A percentile compares a stretch with the other conserved stretches of the same genome.
phyloP scores from a whole-genome alignment of 495 filamentous ascomycete species.

The Aspergillus bertholletiae region DNA sequence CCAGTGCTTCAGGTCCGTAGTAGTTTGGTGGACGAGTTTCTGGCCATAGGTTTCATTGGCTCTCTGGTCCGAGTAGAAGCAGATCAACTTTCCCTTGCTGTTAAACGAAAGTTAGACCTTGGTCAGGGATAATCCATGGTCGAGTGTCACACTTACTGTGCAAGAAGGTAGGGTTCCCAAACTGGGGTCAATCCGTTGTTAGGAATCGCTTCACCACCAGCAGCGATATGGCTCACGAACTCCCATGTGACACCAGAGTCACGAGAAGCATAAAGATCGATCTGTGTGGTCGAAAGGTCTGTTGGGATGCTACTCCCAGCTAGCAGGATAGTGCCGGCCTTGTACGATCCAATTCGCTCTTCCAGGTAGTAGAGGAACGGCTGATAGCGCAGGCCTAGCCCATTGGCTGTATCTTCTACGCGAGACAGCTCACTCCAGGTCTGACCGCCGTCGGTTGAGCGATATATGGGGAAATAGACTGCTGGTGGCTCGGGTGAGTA shows the following conservation, averaged over 20 bases:
- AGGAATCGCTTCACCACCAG: slow-evolving; percentile 58
- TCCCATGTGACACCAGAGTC: slow-evolving; percentile 60
- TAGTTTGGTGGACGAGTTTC: slow-evolving; percentile 60
- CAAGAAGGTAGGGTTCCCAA: slow-evolving; percentile 68
- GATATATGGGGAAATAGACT: slow-evolving; percentile 47
- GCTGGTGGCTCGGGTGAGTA: slow-evolving; percentile 50
- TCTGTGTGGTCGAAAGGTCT: slow-evolving; percentile 58
- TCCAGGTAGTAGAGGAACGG: slow-evolving; percentile 62
- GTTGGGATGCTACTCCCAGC: slow-evolving; percentile 62
- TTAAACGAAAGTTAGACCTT: not conserved
- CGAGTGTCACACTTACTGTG: slow-evolving; percentile 28
- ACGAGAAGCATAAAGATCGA: slow-evolving; percentile 62
- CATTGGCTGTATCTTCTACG: slow-evolving; percentile 60
- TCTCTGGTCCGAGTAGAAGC: slow-evolving; percentile 69
- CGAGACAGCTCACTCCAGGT: slow-evolving; percentile 60
- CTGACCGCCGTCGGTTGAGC: slow-evolving; percentile 55
- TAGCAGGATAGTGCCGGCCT: slow-evolving; percentile 57
- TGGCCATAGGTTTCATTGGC: slow-evolving; percentile 59
- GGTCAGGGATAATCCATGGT: not conserved
- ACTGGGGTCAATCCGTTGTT: slow-evolving; percentile 62
- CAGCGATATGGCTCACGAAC: slow-evolving; percentile 62
- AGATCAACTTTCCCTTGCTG: slow-evolving; percentile 53
- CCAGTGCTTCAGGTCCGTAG: slow-evolving; percentile 56
- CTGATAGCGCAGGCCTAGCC: slow-evolving; percentile 64
- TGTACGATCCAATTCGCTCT: slow-evolving; percentile 50